These are phyloP conservation scores for Acanthamoeba castellanii DNA, from an alignment of 208 protist genomes.

Conservation along the genomic window DNA sequence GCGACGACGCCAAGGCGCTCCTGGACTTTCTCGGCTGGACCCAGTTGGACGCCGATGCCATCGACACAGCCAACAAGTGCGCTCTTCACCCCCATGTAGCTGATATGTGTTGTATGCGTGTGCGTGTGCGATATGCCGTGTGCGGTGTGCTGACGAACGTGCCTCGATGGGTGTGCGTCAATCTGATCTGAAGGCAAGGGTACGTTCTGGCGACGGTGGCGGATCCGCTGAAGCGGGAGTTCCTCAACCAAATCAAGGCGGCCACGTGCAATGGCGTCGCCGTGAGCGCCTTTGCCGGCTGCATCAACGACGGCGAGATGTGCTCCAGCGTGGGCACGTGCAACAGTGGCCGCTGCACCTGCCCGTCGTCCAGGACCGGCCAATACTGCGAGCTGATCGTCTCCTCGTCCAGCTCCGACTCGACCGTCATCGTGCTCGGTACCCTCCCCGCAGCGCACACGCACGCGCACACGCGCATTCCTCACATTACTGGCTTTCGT, in stretches of 20 bases:
- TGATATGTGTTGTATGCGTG: no score
- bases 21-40: not conserved
- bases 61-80: not conserved
- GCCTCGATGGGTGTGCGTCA: not conserved
- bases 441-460: not conserved
- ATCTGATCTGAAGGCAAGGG: not conserved
- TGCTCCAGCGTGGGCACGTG: not conserved
- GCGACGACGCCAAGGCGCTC: not conserved
- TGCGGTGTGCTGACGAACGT: not conserved
- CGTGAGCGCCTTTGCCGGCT: not conserved
- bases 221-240: not conserved
- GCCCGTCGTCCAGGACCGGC: not conserved
- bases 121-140: not conserved
- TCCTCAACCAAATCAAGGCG: not conserved
- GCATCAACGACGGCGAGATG: not conserved
- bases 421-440: not conserved
- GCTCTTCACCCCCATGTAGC: no score
- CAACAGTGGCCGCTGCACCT: no score
- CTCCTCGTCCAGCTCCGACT: not conserved
- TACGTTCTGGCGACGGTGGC: not conserved
- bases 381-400: not conserved
- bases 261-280: not conserved
- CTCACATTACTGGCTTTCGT: no score
- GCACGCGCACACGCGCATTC: not conserved
- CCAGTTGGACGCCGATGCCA: not conserved